Conservation (phyloP, 352 stramenopile genomes). For the Phytophthora citrophthora region DNA sequence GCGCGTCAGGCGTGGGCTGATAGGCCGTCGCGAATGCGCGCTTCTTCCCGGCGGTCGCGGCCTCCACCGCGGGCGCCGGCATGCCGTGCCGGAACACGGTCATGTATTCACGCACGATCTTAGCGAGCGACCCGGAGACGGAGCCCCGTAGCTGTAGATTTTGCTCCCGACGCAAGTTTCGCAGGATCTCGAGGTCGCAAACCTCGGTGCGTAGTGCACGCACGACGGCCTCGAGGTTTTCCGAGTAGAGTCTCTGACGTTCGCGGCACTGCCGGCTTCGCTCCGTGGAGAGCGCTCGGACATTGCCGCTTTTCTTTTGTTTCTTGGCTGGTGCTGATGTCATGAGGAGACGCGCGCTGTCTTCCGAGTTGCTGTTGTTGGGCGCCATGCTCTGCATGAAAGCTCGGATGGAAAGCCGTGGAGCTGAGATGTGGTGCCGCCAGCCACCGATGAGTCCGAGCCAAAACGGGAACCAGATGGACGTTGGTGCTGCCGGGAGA, state of each 20-base stretch:
- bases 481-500: constrained; percentile 1
- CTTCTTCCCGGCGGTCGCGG: constrained; percentile 33
- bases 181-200: constrained; percentile 50
- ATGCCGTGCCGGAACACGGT: constrained; percentile 59
- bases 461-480: constrained; percentile 16
- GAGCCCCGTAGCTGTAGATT: constrained; percentile 38
- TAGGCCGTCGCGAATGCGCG: constrained; percentile 18
- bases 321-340: constrained; percentile 20
- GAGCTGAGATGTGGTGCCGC: constrained; percentile 23
- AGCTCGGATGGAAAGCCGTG: neutral
- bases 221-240: constrained; percentile 45
- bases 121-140: constrained; percentile 44
- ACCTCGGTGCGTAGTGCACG: constrained; percentile 47
- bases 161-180: constrained; percentile 47
- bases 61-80: constrained; percentile 17
- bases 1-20: constrained; percentile 32
- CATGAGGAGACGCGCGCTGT: constrained; percentile 3
- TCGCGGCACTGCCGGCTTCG: constrained; percentile 58
- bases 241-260: constrained; percentile 57
- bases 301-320: constrained; percentile 14
- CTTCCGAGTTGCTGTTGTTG: constrained; percentile 15
- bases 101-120: constrained; percentile 59
- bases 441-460: constrained; percentile 16
- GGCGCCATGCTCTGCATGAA: constrained; percentile 24
- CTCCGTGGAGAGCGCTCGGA: constrained; percentile 51